phyloP scores from a whole-genome alignment of 257 asterid genomes.

The Plantago elongata region DNA sequence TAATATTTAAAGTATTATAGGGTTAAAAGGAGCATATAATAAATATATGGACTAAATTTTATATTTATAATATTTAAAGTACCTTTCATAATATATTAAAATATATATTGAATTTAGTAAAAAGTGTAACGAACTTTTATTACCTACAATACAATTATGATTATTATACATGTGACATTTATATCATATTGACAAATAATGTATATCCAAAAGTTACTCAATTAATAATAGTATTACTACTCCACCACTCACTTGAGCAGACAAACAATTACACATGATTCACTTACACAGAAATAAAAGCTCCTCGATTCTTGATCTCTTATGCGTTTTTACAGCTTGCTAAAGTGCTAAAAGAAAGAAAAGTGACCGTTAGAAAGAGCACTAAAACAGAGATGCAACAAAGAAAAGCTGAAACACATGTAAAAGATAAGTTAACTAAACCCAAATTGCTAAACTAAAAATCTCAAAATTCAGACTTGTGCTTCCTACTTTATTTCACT shows the following conservation, averaged over 20 bases:
- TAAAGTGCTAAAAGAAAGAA: slow-evolving; percentile 11
- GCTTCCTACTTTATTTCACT: not conserved
- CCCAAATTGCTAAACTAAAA: slow-evolving; percentile 1
- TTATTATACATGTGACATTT: too few species aligned
- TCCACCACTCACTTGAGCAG: too few species aligned
- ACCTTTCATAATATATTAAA: too few species aligned
- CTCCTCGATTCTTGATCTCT: slow-evolving; percentile 14
- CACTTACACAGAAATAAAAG: slow-evolving; percentile 25
- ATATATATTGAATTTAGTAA: too few species aligned
- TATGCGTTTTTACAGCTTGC: slow-evolving; percentile 37
- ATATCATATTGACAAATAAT: too few species aligned
- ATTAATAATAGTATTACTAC: slow-evolving; percentile 6
- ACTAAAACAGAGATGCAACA: not conserved
- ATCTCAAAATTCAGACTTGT: slow-evolving; percentile 18
- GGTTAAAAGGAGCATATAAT: too few species aligned
- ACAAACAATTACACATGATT: slow-evolving; percentile 37
- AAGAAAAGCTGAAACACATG: not conserved
- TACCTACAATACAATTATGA: too few species aligned
- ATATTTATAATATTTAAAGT: too few species aligned
- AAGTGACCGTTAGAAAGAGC: slow-evolving; percentile 29
- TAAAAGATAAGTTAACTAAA: slow-evolving; percentile 5
- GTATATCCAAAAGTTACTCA: not conserved
- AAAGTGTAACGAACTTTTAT: too few species aligned
- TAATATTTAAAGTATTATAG: too few species aligned
- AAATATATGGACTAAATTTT: too few species aligned